phyloP scores from a whole-genome alignment of 768 basidiomycete species.

The Suillus sp. region DNA sequence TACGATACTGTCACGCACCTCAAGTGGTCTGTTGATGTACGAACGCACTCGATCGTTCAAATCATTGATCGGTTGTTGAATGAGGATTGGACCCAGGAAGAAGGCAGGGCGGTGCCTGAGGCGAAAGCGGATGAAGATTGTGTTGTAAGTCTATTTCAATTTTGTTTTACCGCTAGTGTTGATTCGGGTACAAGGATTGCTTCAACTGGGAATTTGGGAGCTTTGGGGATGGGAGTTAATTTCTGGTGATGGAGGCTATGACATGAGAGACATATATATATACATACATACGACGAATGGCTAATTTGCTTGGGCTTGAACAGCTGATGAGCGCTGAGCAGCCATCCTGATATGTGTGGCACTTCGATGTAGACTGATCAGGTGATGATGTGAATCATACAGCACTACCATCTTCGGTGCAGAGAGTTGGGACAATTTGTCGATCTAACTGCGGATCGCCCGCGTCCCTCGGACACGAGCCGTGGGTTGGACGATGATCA shows the following conservation, averaged over 20 bases:
- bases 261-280: not conserved
- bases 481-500: not conserved
- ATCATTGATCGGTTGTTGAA: slow-evolving; percentile 69
- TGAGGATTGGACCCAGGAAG: slow-evolving; percentile 54
- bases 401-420: not conserved
- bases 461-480: not conserved
- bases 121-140: slow-evolving; percentile 62
- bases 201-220: slow-evolving; percentile 71
- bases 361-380: not conserved
- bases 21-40: slow-evolving; percentile 76
- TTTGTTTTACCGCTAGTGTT: slow-evolving; percentile 3
- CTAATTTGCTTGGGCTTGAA: not conserved
- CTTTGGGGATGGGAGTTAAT: slow-evolving; percentile 22
- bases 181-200: slow-evolving; percentile 54
- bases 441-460: not conserved
- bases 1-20: slow-evolving; percentile 87
- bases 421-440: not conserved
- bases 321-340: not conserved
- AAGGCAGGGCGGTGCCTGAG: slow-evolving; percentile 44
- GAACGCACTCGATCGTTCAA: slow-evolving; percentile 70
- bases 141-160: slow-evolving; percentile 45
- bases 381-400: not conserved
- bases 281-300: not conserved
- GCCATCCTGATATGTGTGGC: not conserved
- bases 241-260: not conserved